A percentile compares a stretch with the other conserved stretches of the same genome.
phyloP scores from a whole-genome alignment of 805 yeast genomes.

The Saturnispora hagleri region DNA sequence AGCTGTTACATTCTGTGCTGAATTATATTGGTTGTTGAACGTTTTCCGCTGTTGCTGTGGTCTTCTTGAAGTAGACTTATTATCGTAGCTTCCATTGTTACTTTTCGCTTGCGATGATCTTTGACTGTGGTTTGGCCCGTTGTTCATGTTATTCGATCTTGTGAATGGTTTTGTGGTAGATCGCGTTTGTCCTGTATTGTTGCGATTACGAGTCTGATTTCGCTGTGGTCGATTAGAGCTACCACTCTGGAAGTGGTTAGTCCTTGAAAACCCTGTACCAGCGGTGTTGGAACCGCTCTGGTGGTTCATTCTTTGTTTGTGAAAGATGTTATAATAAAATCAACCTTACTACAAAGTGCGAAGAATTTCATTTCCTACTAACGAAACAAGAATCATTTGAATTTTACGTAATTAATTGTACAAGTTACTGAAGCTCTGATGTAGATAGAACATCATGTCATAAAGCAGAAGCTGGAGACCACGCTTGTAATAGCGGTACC shows the following conservation, averaged over 20 bases:
- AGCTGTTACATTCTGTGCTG: not conserved
- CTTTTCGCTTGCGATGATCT: not conserved
- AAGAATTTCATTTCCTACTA: not conserved
- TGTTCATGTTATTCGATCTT: not conserved
- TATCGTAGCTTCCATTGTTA: not conserved
- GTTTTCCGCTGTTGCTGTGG: not conserved
- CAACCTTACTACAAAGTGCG: not conserved
- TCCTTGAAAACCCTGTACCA: not conserved
- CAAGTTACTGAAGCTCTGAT: not conserved
- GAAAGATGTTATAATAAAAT: not conserved
- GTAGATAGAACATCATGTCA: slow-evolving; percentile 22
- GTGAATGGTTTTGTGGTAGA: not conserved
- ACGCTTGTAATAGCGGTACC: slow-evolving; percentile 27
- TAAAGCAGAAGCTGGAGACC: slow-evolving; percentile 25
- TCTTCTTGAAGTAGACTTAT: not conserved
- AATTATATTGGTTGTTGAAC: not conserved
- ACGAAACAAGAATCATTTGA: not conserved
- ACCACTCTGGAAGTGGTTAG: not conserved
- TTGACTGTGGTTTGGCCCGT: not conserved
- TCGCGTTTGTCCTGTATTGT: not conserved
- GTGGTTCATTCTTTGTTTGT: not conserved
- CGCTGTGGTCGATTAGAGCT: not conserved
- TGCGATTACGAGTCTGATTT: not conserved
- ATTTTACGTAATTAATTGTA: slow-evolving; percentile 1
- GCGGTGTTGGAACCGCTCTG: slow-evolving; percentile 1